phyloP scores from a whole-genome alignment of 768 basidiomycete species.

The Russula foetens region DNA sequence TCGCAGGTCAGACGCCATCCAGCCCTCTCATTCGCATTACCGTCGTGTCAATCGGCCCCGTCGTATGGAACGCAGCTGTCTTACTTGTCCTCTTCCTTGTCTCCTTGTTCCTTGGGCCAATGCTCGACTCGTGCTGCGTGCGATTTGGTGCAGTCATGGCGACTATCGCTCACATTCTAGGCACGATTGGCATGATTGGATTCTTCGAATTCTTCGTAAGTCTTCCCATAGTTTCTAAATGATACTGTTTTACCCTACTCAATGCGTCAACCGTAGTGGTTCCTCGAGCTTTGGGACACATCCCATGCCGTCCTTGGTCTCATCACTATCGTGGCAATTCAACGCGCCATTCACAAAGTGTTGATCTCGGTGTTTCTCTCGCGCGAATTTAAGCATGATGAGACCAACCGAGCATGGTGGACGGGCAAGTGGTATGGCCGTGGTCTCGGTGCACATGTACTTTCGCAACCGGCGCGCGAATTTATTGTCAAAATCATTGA shows the following conservation, averaged over 20 bases:
- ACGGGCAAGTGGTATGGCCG: slow-evolving; percentile 97
- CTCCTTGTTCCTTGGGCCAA: slow-evolving; percentile 88
- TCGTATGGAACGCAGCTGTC: slow-evolving; percentile 91
- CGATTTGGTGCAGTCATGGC: slow-evolving; percentile 93
- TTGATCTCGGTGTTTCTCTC: slow-evolving; percentile 91
- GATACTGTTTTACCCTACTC: background rate
- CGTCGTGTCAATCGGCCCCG: slow-evolving; percentile 87
- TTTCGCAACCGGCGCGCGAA: slow-evolving; percentile 95
- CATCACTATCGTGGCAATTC: slow-evolving; percentile 82
- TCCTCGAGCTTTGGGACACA: slow-evolving; percentile 94
- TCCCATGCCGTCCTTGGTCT: slow-evolving; percentile 93
- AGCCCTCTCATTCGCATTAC: slow-evolving; percentile 89
- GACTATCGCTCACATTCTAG: slow-evolving; percentile 74
- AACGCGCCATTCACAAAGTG: slow-evolving; percentile 89
- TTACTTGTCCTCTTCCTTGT: slow-evolving; percentile 82
- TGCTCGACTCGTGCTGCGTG: slow-evolving; percentile 75
- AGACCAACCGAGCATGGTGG: slow-evolving; percentile 99
- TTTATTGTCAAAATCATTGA: slow-evolving; percentile 98
- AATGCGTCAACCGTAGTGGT: slow-evolving; percentile 52
- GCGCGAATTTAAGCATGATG: slow-evolving; percentile 97
- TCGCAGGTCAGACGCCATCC: slow-evolving; percentile 55
- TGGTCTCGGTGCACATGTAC: slow-evolving; percentile 81
- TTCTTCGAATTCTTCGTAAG: slow-evolving; percentile 95
- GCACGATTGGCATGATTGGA: slow-evolving; percentile 78
- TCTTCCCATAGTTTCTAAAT: slow-evolving; percentile 12